Evolutionary conservation across 192 early-diverging fungal species (phyloP), one percentile per base, ranked within the genome.

Genomic region (Entomortierella chlamydospora): DNA sequence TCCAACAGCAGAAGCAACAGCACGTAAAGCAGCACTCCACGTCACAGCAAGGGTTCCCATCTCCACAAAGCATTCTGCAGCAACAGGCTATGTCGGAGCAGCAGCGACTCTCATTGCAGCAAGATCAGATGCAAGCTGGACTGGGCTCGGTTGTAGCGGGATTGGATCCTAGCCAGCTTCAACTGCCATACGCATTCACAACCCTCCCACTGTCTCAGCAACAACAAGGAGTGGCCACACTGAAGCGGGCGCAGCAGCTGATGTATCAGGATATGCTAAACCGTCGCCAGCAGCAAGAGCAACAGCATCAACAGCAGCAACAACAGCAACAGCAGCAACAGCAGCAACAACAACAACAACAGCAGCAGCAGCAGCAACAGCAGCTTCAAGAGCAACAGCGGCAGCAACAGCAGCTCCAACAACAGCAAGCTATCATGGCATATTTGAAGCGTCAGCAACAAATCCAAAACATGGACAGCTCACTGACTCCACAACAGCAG

Each of bases 221-320:
- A 47, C 76, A 79, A 30, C 76, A 79, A 66, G 76, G 76, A 41
- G 76, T 79, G 15, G 76, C 76, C 1, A 70, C 76, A 15, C 45
- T 79, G 49, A 68, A 79, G 52, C 67, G 76, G 4, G 76, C 76
- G 0, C 68, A 79, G 57, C 76, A 79, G 33, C 52, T 79, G 57
- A 79, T 79, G 76, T 70, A 70, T 30, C 76, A 79, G 34, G 76
- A 79, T 43, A 79, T 79, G 67, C 26, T 79, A 57, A 78, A 64
- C 41, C 76, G 76, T 39, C 76, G 76, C 30, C 68, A 68, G 10
- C 74, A 78, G n/a, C 76, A 79, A 52, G 45, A 47, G 20, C 45
- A 47, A 20, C 45, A 47, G 15, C 45, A 47, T 11, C 45, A 47
- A 20, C 45, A 47, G 45, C 45, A 47, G 15, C 45, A 47, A 17